phyloP scores from a whole-genome alignment of 192 early-diverging fungal genomes.

The Backusella mclennaniae region DNA sequence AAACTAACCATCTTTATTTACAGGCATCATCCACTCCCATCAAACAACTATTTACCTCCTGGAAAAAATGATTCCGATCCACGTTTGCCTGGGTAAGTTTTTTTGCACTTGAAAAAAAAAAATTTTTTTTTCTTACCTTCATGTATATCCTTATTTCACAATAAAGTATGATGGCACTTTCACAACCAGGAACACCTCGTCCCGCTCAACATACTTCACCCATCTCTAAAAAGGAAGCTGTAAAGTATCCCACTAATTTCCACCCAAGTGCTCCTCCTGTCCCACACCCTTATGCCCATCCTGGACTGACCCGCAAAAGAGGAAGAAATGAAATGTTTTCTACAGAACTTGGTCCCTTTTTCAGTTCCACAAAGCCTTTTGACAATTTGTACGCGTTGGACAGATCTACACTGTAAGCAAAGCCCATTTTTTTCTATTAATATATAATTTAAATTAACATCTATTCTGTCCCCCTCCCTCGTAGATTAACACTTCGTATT shows the following conservation, averaged over 20 bases:
- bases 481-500: conserved; percentile 38
- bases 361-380: conserved; percentile 63
- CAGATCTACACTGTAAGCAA: conserved; percentile 43
- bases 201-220: conserved; percentile 13
- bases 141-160: neutral
- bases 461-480: neutral
- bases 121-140: neutral
- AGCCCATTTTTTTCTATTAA: neutral
- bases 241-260: neutral
- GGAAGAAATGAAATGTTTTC: conserved; percentile 41
- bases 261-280: conserved; percentile 1
- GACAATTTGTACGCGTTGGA: conserved; percentile 65
- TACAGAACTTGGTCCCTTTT: conserved; percentile 64
- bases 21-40: conserved; percentile 12
- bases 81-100: conserved; percentile 28
- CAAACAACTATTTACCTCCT: conserved; percentile 12
- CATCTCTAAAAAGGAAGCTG: neutral
- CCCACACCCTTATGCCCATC: conserved; percentile 20
- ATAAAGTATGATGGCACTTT: conserved; percentile 28
- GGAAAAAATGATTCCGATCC: conserved; percentile 23
- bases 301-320: conserved; percentile 32
- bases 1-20: conserved; percentile 16
- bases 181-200: conserved; percentile 28
- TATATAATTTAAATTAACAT: neutral
- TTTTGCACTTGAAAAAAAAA: neutral